Base-by-base conservation (phyloP, 495 filamentous ascomycete species). In the Pyronema domesticum region DNA sequence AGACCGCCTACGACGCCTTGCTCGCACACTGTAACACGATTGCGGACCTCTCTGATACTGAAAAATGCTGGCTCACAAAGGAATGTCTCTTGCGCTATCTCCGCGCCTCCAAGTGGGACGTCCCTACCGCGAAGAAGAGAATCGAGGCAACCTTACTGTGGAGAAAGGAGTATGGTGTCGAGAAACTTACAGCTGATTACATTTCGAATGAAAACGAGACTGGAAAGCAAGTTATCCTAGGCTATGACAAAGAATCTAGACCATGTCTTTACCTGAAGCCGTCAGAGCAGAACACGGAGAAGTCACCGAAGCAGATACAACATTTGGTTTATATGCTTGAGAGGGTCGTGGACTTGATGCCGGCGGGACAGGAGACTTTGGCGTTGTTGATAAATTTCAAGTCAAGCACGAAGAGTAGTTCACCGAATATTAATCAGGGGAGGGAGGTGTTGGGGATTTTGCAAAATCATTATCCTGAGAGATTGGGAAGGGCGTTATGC, bases 291-390 rank as follows among this genome's bases (percentile, higher is more conserved):
- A 98, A 98, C 69, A 98, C 91, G 3, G 76, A 88, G 59, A 78
- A 78, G 67, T 83, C 80, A 55, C 83, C 87, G n/a, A 78, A 86
- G 62, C 91, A 98, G 68, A 77, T 95, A 19, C 80, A 98, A 66
- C 89, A 95, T 66, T 74, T 98, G 44, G 88, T 95, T 40, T 98
- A 78, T 67, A 94, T 95, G 86, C 69, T 98, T 43, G 91, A 98
- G 72, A 77, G 86, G 19, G 78, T 82, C 15, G 79, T 95, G 60
- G 87, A 95, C 55, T 66, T 95, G 35, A 89, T 93, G 80, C 77
- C 80, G 0, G 76, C 91, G 1, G 80, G 82, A 9, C 85, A 91
- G 63, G 91, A 95, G 68, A 88, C 80, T 1, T 67, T 94, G 44
- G 81, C 85, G 7, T 73, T 98, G 3, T 69, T 95, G 51, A 84